Conservation (phyloP, 2,329 filamentous ascomycete genomes). For the Metarhizium sp. region DNA sequence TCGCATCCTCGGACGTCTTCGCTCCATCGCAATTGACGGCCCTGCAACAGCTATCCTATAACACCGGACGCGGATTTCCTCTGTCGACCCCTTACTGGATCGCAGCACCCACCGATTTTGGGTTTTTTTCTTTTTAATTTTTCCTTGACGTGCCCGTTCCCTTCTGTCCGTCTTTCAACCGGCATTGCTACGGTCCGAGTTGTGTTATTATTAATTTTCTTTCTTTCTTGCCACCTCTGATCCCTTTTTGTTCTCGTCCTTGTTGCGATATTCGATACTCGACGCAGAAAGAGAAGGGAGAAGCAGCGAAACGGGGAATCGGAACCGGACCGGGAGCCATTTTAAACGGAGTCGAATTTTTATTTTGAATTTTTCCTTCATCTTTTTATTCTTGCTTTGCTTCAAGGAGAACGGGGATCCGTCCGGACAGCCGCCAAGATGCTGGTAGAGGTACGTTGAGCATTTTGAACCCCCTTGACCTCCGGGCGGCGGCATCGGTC, state of each 20-base stretch:
- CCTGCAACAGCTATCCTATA: background rate
- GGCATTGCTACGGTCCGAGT: background rate
- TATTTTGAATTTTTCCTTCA: background rate
- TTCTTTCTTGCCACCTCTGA: background rate
- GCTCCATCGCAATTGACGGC: constrained; percentile 5
- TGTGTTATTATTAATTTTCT: background rate
- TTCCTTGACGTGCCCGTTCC: background rate
- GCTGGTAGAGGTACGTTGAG: constrained; percentile 27
- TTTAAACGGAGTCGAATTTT: background rate
- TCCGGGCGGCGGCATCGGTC: constrained; percentile 4
- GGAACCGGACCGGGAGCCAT: too few relatives aligned
- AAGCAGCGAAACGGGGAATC: background rate
- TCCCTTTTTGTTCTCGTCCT: background rate
- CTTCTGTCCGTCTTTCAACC: background rate
- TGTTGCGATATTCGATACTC: background rate
- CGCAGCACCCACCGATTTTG: constrained; percentile 3
- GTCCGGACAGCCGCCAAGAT: constrained; percentile 12
- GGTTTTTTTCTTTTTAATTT: background rate
- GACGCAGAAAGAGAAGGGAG: background rate
- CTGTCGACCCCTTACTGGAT: constrained; percentile 1
- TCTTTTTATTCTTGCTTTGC: too few relatives aligned
- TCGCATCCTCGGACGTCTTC: constrained; percentile 5
- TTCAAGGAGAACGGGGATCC: background rate
- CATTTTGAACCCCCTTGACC: background rate
- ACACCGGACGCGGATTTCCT: background rate